Base-by-base conservation (phyloP, 2,329 filamentous ascomycete genomes). In the Aspergillus hiratsukae region DNA sequence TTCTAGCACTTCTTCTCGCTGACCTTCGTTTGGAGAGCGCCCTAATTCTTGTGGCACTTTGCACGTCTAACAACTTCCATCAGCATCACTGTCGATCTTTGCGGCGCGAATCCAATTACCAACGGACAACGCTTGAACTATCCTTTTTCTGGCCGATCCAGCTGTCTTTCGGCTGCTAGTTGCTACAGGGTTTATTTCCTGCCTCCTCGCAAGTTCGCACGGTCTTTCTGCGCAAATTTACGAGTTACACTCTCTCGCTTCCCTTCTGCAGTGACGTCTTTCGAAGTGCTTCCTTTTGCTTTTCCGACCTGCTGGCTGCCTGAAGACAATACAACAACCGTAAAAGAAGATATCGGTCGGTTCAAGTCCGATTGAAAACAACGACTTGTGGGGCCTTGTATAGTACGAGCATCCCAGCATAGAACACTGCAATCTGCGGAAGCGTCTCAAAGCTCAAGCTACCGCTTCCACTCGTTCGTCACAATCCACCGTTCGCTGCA, bases 21-120 rank as follows among this genome's bases (percentile, higher is more conserved):
- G 45, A 49, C 45, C 40, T 21, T 49, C 28, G 25, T 28, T 51
- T n/a, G 48, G 48, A 21, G 35, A 31, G 6, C 31, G 11, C 8
- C 25, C 35, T 31, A 19, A 45, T 19, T 45, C 17, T 45, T 14
- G 41, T 45, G 41, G 23, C 9, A 45, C 19, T 45, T 23, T 19
- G n/a, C 21, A 23, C 27, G 45, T 41, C 41, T 41, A 19, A 28
- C 28, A 17, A 41, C 48, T 43, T 46, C 45, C 10, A 27, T 23
- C 28, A 48, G 40, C 45, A 29, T 45, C 40, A 37, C 43, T 53
- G 52, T 53, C 52, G 52, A 53, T 53, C 52, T 19, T 45, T 45
- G 9, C n/a, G n/a, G 19, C 9, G 9, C 41, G 19, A 21, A 45
- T 45, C n/a, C 41, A 45, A 23, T 45, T 21, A 45, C 21, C 21